These are phyloP conservation scores for Gracilaria domingensis DNA, from an alignment of 23 red algal genomes.

Conservation along the genomic window DNA sequence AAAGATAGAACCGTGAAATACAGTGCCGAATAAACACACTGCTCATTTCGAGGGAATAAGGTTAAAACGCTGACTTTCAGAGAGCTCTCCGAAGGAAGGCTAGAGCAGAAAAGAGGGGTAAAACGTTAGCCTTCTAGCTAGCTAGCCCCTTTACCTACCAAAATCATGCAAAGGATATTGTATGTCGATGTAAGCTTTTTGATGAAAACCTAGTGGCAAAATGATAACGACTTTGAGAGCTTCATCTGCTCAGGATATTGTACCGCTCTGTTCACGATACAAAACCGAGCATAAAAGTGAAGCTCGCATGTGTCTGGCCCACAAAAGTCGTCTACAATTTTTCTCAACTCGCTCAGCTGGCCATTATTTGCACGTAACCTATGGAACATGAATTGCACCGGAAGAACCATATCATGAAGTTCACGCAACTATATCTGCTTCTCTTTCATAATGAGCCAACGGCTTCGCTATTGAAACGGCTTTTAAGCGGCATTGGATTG, in stretches of 20 bases:
- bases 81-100: no score
- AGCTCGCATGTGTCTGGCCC: neutral
- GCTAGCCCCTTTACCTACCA: no score
- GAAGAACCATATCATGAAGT: neutral
- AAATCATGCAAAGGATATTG: no score
- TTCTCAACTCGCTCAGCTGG: neutral
- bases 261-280: neutral
- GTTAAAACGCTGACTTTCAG: no score
- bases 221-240: no score
- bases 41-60: no score
- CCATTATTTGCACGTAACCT: neutral
- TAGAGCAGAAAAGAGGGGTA: no score
- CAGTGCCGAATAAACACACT: no score
- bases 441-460: neutral
- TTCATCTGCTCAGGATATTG: neutral
- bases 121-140: no score
- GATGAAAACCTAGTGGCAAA: no score
- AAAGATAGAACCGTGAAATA: no score
- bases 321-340: neutral
- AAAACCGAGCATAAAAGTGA: neutral
- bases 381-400: neutral
- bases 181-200: no score
- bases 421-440: neutral
- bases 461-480: neutral
- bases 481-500: neutral